Percentiles rank a stretch among this genome's conserved stretches.
Evolutionary conservation across 345 rosid species (phyloP).

Genomic region (Firmiana major): DNA sequence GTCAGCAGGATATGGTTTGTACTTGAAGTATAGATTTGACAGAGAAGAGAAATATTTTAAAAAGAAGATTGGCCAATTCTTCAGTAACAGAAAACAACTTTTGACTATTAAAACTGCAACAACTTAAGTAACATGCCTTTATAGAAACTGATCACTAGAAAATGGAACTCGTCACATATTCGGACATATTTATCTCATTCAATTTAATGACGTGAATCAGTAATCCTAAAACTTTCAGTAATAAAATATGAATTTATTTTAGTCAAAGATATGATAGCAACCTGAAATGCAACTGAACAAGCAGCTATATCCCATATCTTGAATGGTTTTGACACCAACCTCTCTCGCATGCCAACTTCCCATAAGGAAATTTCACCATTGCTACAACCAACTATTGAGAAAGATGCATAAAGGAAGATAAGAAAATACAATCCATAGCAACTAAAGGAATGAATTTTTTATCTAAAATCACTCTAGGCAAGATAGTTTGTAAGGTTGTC

Average conservation of each 20-base stretch:
- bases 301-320: conserved; percentile 44
- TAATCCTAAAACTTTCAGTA: not conserved
- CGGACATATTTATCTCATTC: not conserved
- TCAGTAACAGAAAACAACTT: not conserved
- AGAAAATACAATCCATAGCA: conserved; percentile 1
- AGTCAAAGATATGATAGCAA: conserved; percentile 9
- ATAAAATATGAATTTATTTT: not conserved
- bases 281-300: conserved; percentile 53
- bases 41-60: not conserved
- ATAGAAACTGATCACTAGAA: not conserved
- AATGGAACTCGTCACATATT: not conserved
- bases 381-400: conserved; percentile 53
- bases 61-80: not conserved
- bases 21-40: not conserved
- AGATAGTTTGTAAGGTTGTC: not conserved
- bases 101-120: not conserved
- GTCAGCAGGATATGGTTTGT: not conserved
- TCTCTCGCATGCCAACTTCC: conserved; percentile 51
- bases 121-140: not conserved
- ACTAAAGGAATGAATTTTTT: not conserved
- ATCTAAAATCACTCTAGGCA: not conserved
- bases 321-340: conserved; percentile 57
- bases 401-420: conserved; percentile 11
- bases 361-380: conserved; percentile 67
- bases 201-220: not conserved